A percentile compares a stretch with the other conserved stretches of the same genome.
Evolutionary conservation across 495 filamentous ascomycete genomes (phyloP).

Genomic region (Bathelium albidoporum): DNA sequence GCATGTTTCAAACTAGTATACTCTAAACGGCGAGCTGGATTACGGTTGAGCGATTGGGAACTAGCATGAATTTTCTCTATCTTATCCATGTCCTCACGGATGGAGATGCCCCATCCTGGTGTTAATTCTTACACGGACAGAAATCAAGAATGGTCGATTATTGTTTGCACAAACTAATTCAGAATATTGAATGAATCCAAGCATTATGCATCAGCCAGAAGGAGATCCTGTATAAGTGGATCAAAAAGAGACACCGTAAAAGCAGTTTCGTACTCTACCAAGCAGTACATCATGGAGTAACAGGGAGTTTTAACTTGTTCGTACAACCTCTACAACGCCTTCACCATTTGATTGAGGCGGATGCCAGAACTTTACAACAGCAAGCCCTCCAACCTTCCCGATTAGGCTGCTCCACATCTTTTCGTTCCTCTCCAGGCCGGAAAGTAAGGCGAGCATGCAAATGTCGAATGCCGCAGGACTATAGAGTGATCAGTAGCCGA

Average conservation of each 20-base stretch:
- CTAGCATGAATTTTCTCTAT: not conserved
- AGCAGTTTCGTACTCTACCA: not conserved
- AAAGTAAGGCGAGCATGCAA: slow-evolving; percentile 1
- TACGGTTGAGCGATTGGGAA: not conserved
- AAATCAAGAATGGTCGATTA: not conserved
- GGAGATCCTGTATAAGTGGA: not conserved
- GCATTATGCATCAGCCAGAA: not conserved
- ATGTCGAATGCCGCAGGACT: not conserved
- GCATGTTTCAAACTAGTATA: not conserved
- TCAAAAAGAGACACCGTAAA: slow-evolving; percentile 1
- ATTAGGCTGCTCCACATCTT: slow-evolving; percentile 3
- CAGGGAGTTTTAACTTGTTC: not conserved
- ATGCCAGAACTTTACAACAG: slow-evolving; percentile 1
- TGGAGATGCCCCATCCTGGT: not conserved
- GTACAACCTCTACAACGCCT: not conserved
- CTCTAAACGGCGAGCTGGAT: not conserved
- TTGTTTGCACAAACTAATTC: not conserved
- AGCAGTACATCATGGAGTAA: not conserved
- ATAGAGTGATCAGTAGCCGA: not conserved
- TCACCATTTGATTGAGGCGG: slow-evolving; percentile 1
- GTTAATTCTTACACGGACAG: not conserved
- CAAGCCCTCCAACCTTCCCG: not conserved
- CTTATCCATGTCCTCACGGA: not conserved
- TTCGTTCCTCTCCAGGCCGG: not conserved
- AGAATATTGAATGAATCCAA: not conserved